Base-by-base conservation (phyloP, 2,329 filamentous ascomycete genomes). In the Microsporum audouinii region DNA sequence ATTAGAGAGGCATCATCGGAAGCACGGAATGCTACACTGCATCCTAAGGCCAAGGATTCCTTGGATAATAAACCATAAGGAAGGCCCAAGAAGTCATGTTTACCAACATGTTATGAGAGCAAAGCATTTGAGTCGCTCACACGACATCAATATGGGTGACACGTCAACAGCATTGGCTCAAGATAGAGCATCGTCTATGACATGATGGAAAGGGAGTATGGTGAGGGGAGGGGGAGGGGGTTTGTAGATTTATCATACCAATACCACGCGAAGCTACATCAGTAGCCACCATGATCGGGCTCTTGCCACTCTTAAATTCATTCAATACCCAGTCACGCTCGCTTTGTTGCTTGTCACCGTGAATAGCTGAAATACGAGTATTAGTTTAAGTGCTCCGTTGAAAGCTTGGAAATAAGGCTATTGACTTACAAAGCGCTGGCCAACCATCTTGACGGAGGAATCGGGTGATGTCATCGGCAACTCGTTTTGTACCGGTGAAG, bases 261-360 rank as follows among this genome's bases (percentile, higher is more conserved):
- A 99, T 96, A 90, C 94, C 94, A 91, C 94, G 94, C 75, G 94
- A 97, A 80, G 94, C 94, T 79, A 99, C 94, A 74, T 97, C 94
- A 68, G 94, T 99, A 80, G 94, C 94, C 80, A 99, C 94, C 91
- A 99, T 96, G 85, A 99, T 95, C 75, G 94, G 94, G 80, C 91
- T 96, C 83, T 97, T 96, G 79, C 91, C 91, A 67, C 89, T 89
- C 86, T 97, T 99, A 86, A 99, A 99, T 78, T 97, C 92, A 77
- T 97, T 95, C 74, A 99, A 83, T 71, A 97, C 94, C 91, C 94
- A 97, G 77, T 97, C 94, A 81, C 94, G 91, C 81, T 99, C 94
- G 78, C 96, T 96, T 75, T 99, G 94, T 75, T 96, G 91, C 82
- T 97, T 97, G 80, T 97, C 94, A 73, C 94, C 94, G 82, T 99